Conservation (phyloP, 495 filamentous ascomycete genomes). For the Xylaria longipes region DNA sequence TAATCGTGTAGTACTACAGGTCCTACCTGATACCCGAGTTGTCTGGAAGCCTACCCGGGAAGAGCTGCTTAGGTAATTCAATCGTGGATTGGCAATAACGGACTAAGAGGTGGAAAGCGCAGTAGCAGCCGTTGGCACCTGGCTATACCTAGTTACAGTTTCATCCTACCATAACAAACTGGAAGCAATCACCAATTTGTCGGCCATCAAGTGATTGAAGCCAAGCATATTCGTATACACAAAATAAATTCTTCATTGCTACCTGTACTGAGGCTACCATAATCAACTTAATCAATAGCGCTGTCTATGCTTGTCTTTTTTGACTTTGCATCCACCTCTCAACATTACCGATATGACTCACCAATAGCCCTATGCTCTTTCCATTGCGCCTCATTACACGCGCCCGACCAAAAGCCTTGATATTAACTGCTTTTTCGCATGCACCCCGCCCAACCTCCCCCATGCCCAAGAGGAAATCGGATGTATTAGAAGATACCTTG, state of each 20-base stretch:
- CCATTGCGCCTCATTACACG: neutral
- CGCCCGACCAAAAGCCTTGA: neutral
- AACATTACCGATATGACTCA: constrained; percentile 7
- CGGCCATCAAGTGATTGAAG: neutral
- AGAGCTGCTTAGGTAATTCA: neutral
- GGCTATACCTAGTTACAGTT: neutral
- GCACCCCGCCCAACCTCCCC: neutral
- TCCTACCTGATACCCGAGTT: neutral
- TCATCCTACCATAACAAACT: neutral
- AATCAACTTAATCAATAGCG: neutral
- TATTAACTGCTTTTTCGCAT: neutral
- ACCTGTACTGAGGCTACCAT: neutral
- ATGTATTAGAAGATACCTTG: constrained; percentile 27
- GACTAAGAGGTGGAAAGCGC: neutral
- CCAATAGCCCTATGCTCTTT: constrained; percentile 4
- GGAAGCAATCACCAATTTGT: neutral
- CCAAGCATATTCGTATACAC: neutral
- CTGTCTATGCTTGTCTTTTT: neutral
- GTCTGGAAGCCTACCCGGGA: neutral
- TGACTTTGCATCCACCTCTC: neutral
- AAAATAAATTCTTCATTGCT: neutral
- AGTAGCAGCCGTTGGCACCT: neutral
- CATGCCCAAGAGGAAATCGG: constrained; percentile 41
- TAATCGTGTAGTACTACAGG: neutral
- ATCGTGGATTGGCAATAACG: neutral